Evolutionary conservation across 805 yeast species (phyloP), one percentile per base, ranked within the genome.

Genomic region (Lipomyces anomalus): DNA sequence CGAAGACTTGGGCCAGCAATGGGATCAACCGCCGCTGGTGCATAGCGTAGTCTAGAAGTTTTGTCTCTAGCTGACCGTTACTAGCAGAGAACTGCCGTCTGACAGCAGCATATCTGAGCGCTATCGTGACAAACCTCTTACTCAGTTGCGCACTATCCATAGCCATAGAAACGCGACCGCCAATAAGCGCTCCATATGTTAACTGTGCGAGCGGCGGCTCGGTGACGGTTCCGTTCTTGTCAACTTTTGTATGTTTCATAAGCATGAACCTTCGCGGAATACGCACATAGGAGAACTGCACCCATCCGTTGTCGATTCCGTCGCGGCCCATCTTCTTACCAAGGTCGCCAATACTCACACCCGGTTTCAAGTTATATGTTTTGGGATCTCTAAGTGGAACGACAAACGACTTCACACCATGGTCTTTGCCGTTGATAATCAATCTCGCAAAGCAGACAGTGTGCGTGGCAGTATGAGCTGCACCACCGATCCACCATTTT

Each of bases 401-500:
- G 24, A 89, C 84, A 68, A 89, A 89, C 7, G 89, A 84, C 67
- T 85, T 86, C 45, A 89, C 95, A 38, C 97, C 97, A 63, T 87
- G 80, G 65, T 89, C 97, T 64, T 83, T 77, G 28, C 84, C 90
- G 38, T 81, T 71, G 24, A 86, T 87, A 42, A 84, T 76, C 51
- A 89, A 72, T 50, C 97, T 74, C 3, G 96, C 96, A 64, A 80
- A 89, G 22, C 79, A 83, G n/a, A 81, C 78, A 21, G 86, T 72
- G 67, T 89, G 96, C 2, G 89, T 86, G 4, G 96, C 86, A 18
- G 95, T 81, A 65, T 86, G 94, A 7, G 96, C 96, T 35, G 96
- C 96, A 58, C 97, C 97, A 39, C 97, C 97, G 59, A 89, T 89
- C 97, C 97, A 89, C 96, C 97, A 89, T 65, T 89, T 89, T 22